Conservation (phyloP, 2,329 filamentous ascomycete genomes). For the Rosellinia necatrix region DNA sequence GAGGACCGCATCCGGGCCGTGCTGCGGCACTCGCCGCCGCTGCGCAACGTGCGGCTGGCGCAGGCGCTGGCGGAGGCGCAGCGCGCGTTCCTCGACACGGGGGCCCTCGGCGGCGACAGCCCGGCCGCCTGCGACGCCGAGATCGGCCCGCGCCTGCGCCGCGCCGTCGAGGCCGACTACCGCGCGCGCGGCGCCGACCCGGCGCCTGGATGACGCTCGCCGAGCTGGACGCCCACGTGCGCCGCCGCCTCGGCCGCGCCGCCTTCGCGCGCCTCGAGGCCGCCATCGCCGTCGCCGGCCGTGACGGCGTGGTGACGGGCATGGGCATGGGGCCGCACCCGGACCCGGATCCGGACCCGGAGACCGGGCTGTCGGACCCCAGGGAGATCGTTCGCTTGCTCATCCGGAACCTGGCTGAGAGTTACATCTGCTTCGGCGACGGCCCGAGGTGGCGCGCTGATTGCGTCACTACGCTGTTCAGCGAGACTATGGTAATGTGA, state of each 20-base stretch:
- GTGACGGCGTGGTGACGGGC: not conserved
- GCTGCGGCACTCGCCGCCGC: constrained; percentile 28
- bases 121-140: constrained; percentile 16
- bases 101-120: constrained; percentile 25
- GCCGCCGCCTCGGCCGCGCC: constrained; percentile 23
- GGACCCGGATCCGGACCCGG: not conserved
- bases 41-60: constrained; percentile 29
- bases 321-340: too few relatives aligned
- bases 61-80: constrained; percentile 34
- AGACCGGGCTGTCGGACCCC: too few relatives aligned
- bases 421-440: constrained; percentile 37
- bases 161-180: constrained; percentile 25
- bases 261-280: constrained; percentile 27
- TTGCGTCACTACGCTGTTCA: constrained; percentile 24
- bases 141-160: constrained; percentile 13
- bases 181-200: constrained; percentile 21
- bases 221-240: constrained; percentile 31
- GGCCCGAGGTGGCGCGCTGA: constrained; percentile 37
- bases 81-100: constrained; percentile 29
- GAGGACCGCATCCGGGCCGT: constrained; percentile 11
- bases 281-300: not conserved
- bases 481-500: constrained; percentile 4
- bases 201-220: constrained; percentile 29
- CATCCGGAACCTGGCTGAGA: constrained; percentile 30
- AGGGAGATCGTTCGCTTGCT: constrained; percentile 20